Percentiles rank a stretch among this genome's conserved stretches.
Conservation (phyloP, 2,329 filamentous ascomycete genomes). For the Epichloe festucae region DNA sequence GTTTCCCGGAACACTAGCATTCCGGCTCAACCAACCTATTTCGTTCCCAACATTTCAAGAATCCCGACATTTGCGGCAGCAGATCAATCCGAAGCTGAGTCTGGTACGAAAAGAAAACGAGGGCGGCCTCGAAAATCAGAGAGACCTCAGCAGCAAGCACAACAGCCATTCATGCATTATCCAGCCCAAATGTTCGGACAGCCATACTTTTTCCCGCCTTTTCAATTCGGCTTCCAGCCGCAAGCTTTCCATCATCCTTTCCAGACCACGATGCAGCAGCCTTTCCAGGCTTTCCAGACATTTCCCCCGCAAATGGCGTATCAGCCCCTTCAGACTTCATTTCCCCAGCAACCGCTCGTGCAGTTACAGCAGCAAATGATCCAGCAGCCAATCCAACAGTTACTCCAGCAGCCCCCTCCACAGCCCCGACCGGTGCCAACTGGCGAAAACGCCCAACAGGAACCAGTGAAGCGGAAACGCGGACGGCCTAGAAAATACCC, state of each 20-base stretch:
- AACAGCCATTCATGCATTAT: conserved; percentile 1
- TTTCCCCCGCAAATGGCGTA: conserved; percentile 2
- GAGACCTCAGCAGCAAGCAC: neutral
- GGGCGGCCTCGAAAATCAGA: conserved; percentile 6
- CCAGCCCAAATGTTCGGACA: conserved; percentile 1
- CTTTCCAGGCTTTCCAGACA: conserved; percentile 1
- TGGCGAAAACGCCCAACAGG: neutral
- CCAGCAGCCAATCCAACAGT: conserved; percentile 1
- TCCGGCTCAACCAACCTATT: neutral
- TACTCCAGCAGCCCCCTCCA: conserved; percentile 1
- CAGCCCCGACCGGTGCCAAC: neutral
- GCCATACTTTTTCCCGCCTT: conserved; percentile 2
- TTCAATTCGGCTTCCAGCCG: conserved; percentile 2
- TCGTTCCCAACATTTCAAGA: neutral
- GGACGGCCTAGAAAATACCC: conserved; percentile 12
- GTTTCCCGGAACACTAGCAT: neutral
- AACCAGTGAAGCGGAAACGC: conserved; percentile 10
- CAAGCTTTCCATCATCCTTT: conserved; percentile 5
- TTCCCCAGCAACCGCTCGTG: neutral
- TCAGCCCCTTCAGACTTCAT: conserved; percentile 2
- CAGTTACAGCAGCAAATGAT: neutral
- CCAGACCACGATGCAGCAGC: conserved; percentile 2
- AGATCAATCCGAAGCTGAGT: neutral
- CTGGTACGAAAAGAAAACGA: conserved; percentile 2
- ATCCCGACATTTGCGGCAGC: neutral